Percentiles rank a stretch among this genome's conserved stretches.
Evolutionary conservation across 176 grass and related monocot species (phyloP).

Genomic region (Oryza australiensis): DNA sequence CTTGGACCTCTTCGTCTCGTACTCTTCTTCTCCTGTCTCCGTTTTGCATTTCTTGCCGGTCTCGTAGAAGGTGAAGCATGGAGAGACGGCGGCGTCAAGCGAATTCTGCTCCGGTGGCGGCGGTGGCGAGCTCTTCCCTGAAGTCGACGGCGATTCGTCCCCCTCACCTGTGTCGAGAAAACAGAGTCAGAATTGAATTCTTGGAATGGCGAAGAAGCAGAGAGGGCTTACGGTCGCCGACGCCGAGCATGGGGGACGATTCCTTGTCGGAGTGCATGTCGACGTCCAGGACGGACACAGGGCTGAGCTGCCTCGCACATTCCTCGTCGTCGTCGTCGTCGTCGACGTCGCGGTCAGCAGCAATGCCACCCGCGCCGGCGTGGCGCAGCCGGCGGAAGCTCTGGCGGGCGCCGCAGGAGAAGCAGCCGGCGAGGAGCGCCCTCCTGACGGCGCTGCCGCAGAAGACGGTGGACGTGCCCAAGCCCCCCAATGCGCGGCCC

Average conservation of each 20-base stretch:
- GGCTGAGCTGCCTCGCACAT: slow-evolving; percentile 52
- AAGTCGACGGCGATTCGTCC: slow-evolving; percentile 40
- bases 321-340: background rate
- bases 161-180: slow-evolving; percentile 27
- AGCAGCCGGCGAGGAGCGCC: slow-evolving; percentile 27
- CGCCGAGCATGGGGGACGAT: background rate
- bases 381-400: slow-evolving; percentile 35
- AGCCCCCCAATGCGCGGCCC: background rate
- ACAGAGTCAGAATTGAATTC: background rate
- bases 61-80: background rate
- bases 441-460: slow-evolving; percentile 4
- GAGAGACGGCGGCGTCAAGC: background rate
- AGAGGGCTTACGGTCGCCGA: background rate
- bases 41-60: background rate
- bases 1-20: background rate
- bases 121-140: slow-evolving; percentile 25
- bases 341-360: background rate
- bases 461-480: background rate
- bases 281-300: slow-evolving; percentile 81
- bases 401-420: slow-evolving; percentile 16
- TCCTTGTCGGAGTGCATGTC: slow-evolving; percentile 63
- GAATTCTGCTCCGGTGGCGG: background rate
- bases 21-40: background rate
- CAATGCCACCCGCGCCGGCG: background rate
- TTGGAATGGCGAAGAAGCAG: background rate